These are phyloP conservation scores for Oryza punctata DNA, from an alignment of 176 grass and related monocot genomes.

Conservation along the genomic window DNA sequence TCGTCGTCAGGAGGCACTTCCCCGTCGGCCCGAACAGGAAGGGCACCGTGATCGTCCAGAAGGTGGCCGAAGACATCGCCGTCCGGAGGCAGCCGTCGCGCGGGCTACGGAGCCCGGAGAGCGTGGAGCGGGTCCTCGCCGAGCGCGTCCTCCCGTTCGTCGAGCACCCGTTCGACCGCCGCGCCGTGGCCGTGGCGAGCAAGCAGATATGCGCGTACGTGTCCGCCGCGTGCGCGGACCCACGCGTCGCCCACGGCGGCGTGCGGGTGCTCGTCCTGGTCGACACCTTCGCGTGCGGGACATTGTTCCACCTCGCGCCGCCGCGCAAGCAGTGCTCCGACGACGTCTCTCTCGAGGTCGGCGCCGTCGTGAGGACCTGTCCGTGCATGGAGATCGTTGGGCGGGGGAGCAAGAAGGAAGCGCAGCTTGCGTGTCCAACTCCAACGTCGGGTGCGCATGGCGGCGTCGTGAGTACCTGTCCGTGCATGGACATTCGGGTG, in stretches of 20 bases:
- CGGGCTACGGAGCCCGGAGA: not conserved
- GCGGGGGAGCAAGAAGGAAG: not conserved
- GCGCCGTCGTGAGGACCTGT: not conserved
- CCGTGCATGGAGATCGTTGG: not conserved
- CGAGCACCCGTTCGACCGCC: constrained; percentile 25
- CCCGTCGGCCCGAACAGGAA: not conserved
- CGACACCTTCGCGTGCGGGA: constrained; percentile 17
- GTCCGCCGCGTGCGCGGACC: constrained; percentile 11
- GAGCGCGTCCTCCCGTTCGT: constrained; percentile 28
- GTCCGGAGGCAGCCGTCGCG: constrained; percentile 9
- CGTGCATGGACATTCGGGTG: not conserved
- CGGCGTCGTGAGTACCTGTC: not conserved
- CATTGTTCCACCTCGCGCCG: not conserved
- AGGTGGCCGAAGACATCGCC: constrained; percentile 31
- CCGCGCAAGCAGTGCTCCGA: not conserved
- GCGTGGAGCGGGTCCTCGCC: not conserved
- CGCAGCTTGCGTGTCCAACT: not conserved
- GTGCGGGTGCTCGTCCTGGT: not conserved
- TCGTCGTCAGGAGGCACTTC: constrained; percentile 29
- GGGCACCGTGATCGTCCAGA: not conserved
- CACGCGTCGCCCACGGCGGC: not conserved
- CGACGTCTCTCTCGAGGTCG: not conserved
- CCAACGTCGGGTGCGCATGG: too few species aligned
- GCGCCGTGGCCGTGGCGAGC: not conserved
- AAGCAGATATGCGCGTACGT: constrained; percentile 9